Conservation (phyloP, 306 rosid species). For the Lablab purpureus region DNA sequence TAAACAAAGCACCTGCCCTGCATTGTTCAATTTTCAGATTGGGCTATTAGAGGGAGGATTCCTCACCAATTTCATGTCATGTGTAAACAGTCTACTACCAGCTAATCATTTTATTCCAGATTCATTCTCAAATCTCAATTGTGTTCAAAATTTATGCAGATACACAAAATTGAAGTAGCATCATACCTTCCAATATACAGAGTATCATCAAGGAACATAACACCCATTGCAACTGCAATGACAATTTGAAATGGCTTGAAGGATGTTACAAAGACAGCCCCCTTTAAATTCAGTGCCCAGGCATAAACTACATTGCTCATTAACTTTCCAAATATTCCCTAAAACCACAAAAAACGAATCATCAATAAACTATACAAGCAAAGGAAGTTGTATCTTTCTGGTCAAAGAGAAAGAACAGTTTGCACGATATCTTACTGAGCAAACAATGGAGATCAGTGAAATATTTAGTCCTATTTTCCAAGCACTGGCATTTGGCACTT, state of each 20-base stretch:
- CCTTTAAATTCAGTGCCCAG: conserved; percentile 79
- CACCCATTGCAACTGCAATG: conserved; percentile 79
- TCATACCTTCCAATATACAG: conserved; percentile 86
- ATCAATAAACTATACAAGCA: conserved; percentile 17
- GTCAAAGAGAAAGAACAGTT: background rate
- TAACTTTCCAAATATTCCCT: conserved; percentile 84
- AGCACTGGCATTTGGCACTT: conserved; percentile 68
- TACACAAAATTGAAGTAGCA: background rate
- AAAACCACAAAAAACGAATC: background rate
- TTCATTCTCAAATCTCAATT: background rate
- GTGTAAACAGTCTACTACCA: background rate
- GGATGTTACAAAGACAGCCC: conserved; percentile 75
- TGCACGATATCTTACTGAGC: conserved; percentile 69
- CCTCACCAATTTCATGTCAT: conserved; percentile 6
- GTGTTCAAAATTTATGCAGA: too few species aligned
- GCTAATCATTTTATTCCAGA: background rate
- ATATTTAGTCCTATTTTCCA: conserved; percentile 71
- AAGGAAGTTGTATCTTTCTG: background rate
- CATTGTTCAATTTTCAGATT: background rate
- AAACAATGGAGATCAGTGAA: conserved; percentile 70
- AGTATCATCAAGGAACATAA: conserved; percentile 73
- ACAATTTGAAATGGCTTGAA: conserved; percentile 88
- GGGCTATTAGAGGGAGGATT: background rate
- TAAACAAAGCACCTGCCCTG: background rate
- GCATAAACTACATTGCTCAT: conserved; percentile 68